Conservation (phyloP, 805 yeast genomes). For the Hanseniaspora guilliermondii region DNA sequence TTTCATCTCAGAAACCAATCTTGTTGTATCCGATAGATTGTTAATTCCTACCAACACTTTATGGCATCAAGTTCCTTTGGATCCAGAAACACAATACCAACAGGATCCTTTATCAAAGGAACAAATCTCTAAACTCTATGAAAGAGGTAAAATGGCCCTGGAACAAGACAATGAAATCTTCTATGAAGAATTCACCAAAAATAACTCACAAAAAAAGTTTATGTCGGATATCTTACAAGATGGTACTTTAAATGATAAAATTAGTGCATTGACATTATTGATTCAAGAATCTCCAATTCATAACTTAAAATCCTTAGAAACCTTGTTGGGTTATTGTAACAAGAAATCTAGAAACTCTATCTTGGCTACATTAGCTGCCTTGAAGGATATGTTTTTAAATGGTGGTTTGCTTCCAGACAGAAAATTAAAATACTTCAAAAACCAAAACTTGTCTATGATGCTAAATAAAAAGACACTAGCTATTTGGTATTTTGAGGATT, state of each 20-base stretch:
- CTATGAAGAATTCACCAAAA: constrained; percentile 58
- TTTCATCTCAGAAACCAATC: constrained; percentile 24
- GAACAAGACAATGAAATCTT: constrained; percentile 62
- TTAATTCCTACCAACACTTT: constrained; percentile 50
- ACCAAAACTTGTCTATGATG: constrained; percentile 45
- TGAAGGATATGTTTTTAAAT: constrained; percentile 74
- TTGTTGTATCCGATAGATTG: constrained; percentile 47
- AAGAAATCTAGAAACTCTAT: constrained; percentile 92
- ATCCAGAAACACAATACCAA: constrained; percentile 21
- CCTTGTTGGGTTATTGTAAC: constrained; percentile 62
- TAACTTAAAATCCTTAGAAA: constrained; percentile 70
- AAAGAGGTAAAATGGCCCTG: constrained; percentile 53
- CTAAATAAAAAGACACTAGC: constrained; percentile 48
- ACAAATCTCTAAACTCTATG: constrained; percentile 48
- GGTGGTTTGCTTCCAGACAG: constrained; percentile 73
- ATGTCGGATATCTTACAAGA: constrained; percentile 74
- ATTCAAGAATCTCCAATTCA: constrained; percentile 93
- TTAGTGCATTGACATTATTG: constrained; percentile 82
- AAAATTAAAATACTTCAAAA: constrained; percentile 65
- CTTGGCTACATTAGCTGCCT: constrained; percentile 74
- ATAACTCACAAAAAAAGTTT: constrained; percentile 74
- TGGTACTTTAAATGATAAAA: constrained; percentile 92
- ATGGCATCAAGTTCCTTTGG: constrained; percentile 60
- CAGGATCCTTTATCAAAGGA: constrained; percentile 30
- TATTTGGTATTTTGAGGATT: constrained; percentile 77